phyloP scores from a whole-genome alignment of 1,284 basidiomycete species.

The Rhodotorula sp. region DNA sequence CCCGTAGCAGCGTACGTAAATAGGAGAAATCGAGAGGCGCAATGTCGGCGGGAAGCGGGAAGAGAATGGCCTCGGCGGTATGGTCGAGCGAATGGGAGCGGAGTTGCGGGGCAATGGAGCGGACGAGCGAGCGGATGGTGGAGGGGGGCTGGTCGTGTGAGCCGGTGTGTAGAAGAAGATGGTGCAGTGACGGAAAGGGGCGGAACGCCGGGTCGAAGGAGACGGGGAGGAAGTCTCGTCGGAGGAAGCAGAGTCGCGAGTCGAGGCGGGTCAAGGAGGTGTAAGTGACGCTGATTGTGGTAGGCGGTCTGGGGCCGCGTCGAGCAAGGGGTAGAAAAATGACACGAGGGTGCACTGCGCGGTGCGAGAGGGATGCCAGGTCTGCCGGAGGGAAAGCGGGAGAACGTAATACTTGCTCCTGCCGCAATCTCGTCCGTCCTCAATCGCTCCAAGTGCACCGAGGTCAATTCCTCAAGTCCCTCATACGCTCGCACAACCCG shows the following conservation, averaged over 20 bases:
- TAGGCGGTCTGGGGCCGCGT: neutral
- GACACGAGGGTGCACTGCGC: conserved; percentile 10
- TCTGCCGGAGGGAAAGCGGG: neutral
- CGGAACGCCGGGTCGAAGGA: no score
- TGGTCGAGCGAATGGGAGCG: conserved; percentile 4
- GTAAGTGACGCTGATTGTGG: neutral
- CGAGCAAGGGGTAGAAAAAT: neutral
- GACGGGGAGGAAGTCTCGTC: conserved; percentile 7
- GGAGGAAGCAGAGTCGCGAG: conserved; percentile 10
- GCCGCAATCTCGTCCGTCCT: neutral
- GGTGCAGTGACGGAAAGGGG: neutral
- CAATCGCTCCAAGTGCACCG: conserved; percentile 1
- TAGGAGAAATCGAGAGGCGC: neutral
- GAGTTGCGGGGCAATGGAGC: neutral
- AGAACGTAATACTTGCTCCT: neutral
- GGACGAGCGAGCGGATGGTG: conserved; percentile 2
- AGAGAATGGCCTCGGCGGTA: neutral
- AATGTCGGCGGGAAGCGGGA: neutral
- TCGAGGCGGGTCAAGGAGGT: neutral
- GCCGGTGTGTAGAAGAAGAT: conserved; percentile 10
- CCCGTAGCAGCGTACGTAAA: neutral
- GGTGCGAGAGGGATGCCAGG: neutral
- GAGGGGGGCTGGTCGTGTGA: neutral
- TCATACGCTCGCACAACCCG: neutral
- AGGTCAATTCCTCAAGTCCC: neutral